A percentile compares a stretch with the other conserved stretches of the same genome.
phyloP scores from a whole-genome alignment of 768 basidiomycete species.

The Boletus rubescentipes region DNA sequence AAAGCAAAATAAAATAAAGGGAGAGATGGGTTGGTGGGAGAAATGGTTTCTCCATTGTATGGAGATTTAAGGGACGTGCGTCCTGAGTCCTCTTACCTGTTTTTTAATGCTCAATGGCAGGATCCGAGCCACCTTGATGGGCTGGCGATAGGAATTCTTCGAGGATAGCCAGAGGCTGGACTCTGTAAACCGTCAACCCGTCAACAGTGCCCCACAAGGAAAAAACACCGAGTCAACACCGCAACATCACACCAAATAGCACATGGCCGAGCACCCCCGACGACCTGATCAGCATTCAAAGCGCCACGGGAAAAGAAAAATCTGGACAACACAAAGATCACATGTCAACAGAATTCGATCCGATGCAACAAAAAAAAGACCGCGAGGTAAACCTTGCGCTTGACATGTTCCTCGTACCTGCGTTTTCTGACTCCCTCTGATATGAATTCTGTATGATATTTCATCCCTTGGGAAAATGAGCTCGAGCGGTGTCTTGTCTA shows the following conservation, averaged over 20 bases:
- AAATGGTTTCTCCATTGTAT: not conserved
- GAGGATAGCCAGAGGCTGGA: not conserved
- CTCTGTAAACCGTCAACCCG: not conserved
- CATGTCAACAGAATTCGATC: not conserved
- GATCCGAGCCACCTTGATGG: not conserved
- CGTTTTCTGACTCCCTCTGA: not conserved
- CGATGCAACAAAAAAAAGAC: not conserved
- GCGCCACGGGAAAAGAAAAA: not conserved
- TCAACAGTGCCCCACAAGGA: not conserved
- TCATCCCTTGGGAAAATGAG: not conserved
- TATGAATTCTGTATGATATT: not conserved
- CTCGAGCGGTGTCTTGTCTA: not conserved
- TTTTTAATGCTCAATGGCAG: not conserved
- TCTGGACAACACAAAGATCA: not conserved
- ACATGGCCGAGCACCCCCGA: conserved; percentile 3
- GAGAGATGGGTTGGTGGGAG: not conserved
- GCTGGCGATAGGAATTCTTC: not conserved
- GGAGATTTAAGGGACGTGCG: not conserved
- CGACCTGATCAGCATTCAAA: not conserved
- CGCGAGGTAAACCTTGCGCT: not conserved
- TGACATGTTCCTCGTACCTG: not conserved
- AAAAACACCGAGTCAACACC: not conserved
- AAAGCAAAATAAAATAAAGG: not conserved
- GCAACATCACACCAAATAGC: conserved; percentile 7
- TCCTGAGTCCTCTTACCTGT: not conserved